Evolutionary conservation across 1,284 basidiomycete species (phyloP).

Genomic region (Agaricales sp.): DNA sequence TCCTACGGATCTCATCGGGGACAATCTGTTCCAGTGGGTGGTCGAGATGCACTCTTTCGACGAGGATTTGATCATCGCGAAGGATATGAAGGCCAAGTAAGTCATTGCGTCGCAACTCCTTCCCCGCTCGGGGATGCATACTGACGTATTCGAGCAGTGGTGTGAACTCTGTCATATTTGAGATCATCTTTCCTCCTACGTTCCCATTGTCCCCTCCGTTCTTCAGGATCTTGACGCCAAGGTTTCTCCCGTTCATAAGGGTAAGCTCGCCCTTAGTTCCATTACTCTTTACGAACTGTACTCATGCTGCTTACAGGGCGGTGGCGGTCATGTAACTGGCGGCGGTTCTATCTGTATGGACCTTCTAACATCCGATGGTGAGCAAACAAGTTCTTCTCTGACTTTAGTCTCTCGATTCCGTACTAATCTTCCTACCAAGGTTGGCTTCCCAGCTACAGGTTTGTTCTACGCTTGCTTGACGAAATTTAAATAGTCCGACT

Average conservation of each 20-base stretch:
- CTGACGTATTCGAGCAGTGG: slow-evolving; percentile 19
- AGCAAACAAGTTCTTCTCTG: slow-evolving; percentile 10
- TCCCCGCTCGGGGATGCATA: slow-evolving; percentile 1
- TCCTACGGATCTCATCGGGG: slow-evolving; percentile 42
- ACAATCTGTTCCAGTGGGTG: slow-evolving; percentile 61
- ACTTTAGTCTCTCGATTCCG: slow-evolving; percentile 2
- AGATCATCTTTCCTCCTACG: slow-evolving; percentile 48
- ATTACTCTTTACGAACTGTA: background rate
- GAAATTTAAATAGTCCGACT: slow-evolving; percentile 3
- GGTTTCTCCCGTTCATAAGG: slow-evolving; percentile 48
- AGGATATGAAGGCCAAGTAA: slow-evolving; percentile 41
- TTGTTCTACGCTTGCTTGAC: slow-evolving; percentile 4
- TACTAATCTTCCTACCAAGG: slow-evolving; percentile 14
- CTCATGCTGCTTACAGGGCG: slow-evolving; percentile 25
- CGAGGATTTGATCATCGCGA: slow-evolving; percentile 37
- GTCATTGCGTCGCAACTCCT: slow-evolving; percentile 13
- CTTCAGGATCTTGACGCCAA: slow-evolving; percentile 51
- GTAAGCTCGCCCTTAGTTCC: no score
- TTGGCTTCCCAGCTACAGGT: slow-evolving; percentile 60
- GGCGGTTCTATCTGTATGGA: slow-evolving; percentile 65
- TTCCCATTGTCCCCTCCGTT: slow-evolving; percentile 53
- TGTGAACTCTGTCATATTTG: slow-evolving; percentile 51
- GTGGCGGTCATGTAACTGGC: slow-evolving; percentile 53
- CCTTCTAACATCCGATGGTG: slow-evolving; percentile 49
- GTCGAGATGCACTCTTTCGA: slow-evolving; percentile 61